These are phyloP conservation scores for Cyclanthera cordifolia DNA, from an alignment of 306 rosid genomes.

Conservation along the genomic window DNA sequence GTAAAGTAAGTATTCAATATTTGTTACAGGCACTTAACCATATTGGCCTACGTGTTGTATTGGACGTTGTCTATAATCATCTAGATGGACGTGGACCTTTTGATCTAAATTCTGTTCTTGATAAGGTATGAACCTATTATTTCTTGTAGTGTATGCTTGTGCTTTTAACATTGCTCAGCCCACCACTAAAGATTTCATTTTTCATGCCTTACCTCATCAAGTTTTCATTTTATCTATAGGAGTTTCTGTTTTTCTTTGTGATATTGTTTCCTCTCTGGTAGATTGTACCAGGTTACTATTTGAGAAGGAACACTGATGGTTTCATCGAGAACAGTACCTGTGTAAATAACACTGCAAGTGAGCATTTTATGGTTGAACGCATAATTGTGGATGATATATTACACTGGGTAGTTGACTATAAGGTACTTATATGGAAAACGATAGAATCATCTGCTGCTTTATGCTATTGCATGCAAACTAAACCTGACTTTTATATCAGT, in stretches of 20 bases:
- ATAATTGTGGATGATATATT: constrained; percentile 78
- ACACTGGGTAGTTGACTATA: constrained; percentile 83
- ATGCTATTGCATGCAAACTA: not conserved
- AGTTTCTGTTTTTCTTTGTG: constrained; percentile 16
- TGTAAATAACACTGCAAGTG: constrained; percentile 87
- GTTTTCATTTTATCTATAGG: constrained; percentile 14
- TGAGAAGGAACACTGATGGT: constrained; percentile 84
- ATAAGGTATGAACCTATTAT: constrained; percentile 44
- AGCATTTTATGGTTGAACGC: constrained; percentile 90
- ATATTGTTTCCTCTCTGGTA: constrained; percentile 26
- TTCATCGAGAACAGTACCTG: constrained; percentile 85
- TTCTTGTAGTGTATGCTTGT: constrained; percentile 4
- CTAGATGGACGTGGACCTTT: constrained; percentile 73
- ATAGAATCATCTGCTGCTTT: constrained; percentile 15
- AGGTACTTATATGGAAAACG: constrained; percentile 38
- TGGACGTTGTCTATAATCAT: constrained; percentile 93
- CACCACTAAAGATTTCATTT: constrained; percentile 4
- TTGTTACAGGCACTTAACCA: constrained; percentile 64
- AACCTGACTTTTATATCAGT: not conserved
- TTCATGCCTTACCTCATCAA: constrained; percentile 14
- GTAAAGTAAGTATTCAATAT: constrained; percentile 14
- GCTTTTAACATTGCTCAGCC: not conserved
- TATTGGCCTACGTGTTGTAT: constrained; percentile 62
- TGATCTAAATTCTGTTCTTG: constrained; percentile 75
- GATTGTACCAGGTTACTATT: constrained; percentile 98